phyloP scores from a whole-genome alignment of 1,284 basidiomycete species.

The Heterobasidion irregulare region DNA sequence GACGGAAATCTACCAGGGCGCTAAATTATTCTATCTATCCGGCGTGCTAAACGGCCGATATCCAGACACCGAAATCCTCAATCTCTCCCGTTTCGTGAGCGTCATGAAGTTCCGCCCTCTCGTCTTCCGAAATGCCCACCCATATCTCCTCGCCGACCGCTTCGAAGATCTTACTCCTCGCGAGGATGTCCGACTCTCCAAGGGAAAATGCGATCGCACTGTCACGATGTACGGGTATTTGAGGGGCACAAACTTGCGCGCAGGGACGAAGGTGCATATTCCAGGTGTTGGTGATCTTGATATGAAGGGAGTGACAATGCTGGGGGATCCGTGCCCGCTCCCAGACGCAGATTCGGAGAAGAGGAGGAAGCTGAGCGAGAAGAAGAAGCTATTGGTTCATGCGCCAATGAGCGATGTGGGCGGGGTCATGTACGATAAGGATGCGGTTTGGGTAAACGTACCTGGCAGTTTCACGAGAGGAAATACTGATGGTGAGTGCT shows the following conservation, averaged over 20 bases:
- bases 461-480: conserved; percentile 87
- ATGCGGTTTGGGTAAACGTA: conserved; percentile 97
- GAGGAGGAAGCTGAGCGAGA: conserved; percentile 88
- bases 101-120: conserved; percentile 99
- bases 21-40: conserved; percentile 97
- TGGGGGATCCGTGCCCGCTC: conserved; percentile 92
- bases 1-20: conserved; percentile 98
- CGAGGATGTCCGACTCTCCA: conserved; percentile 68
- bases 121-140: conserved; percentile 91
- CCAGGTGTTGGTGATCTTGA: conserved; percentile 89
- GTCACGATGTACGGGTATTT: conserved; percentile 96
- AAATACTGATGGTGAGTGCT: conserved; percentile 43
- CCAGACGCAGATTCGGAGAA: conserved; percentile 93
- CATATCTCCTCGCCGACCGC: conserved; percentile 94
- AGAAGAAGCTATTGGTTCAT: conserved; percentile 87
- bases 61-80: conserved; percentile 94
- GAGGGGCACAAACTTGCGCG: conserved; percentile 82
- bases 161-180: conserved; percentile 92
- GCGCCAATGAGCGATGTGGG: conserved; percentile 99
- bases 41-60: conserved; percentile 98
- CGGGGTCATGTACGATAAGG: conserved; percentile 96
- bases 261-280: conserved; percentile 84
- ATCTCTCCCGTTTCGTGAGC: conserved; percentile 91
- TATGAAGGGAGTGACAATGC: conserved; percentile 65
- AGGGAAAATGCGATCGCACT: conserved; percentile 85